Evolutionary conservation across 352 stramenopile species (phyloP), one percentile per base, ranked within the genome.

Genomic region (Achlya hypogyna): DNA sequence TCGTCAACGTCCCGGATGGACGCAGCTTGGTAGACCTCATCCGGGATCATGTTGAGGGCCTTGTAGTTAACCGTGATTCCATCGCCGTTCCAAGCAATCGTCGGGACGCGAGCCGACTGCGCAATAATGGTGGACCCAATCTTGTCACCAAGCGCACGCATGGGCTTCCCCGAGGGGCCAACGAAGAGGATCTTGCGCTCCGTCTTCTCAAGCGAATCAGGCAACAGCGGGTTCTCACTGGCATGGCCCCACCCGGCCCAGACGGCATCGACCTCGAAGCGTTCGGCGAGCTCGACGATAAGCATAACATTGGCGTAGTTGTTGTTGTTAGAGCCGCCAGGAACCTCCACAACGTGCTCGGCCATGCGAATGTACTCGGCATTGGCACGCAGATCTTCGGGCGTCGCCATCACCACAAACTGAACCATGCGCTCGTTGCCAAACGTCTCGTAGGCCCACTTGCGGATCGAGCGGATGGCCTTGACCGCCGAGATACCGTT

Each of bases 281-380:
- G 84, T 60, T 98, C 91, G 16, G 96, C 96, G 35, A 98, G 96
- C 82, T 99, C 95, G 25, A 99, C 91, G 74, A 99, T 99, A 28
- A 99, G 86, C 45, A 87, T 88, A 18, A 99, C 97, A 81, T 99
- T 99, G 73, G 97, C 97, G 78, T 99, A 99, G 85, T 99, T 99
- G 91, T 99, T 98, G 84, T 99, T 99, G 87, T 99, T 99, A 54
- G 96, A 96, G 58, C 98, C 98, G 59, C 97, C 97, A 23, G 97
- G 98, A 53, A 99, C 98, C 76, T 99, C 97, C 29, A 99, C 96
- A 51, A 99, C 97, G 72, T 99, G 90, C 75, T 99, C 97, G 53
- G 93, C 97, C 96, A 99, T 99, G 67, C 98, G 96, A 72, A 99
- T 99, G 84, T 99, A 99, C 83, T 99, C 98, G 29, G 97, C 97